Percentiles rank a stretch among this genome's conserved stretches.
Evolutionary conservation across 352 stramenopile species (phyloP).

Genomic region (Phytophthora chlamydospora): DNA sequence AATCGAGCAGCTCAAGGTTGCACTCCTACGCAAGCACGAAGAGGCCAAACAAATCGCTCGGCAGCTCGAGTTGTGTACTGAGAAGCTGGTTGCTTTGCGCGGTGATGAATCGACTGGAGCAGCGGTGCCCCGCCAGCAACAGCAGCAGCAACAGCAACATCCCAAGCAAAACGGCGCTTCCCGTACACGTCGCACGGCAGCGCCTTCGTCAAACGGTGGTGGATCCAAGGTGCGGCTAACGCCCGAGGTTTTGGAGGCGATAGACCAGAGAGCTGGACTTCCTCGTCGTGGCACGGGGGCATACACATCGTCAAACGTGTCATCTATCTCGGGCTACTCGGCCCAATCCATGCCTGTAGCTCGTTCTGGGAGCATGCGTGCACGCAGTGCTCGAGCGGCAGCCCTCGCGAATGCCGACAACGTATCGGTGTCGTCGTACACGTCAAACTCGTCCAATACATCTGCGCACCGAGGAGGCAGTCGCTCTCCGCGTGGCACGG

Average conservation of each 20-base stretch:
- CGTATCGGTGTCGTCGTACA: slow-evolving; percentile 63
- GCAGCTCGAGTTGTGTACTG: slow-evolving; percentile 56
- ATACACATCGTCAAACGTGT: slow-evolving; percentile 70
- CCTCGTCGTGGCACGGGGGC: slow-evolving; percentile 48
- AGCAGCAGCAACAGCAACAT: slow-evolving; percentile 26
- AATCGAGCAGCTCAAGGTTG: slow-evolving; percentile 71
- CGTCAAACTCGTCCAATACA: slow-evolving; percentile 52
- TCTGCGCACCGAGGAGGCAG: slow-evolving; percentile 31
- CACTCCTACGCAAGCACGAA: slow-evolving; percentile 78
- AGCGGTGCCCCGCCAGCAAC: background rate
- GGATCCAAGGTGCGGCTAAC: slow-evolving; percentile 56
- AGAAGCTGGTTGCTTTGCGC: slow-evolving; percentile 55
- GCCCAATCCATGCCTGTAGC: slow-evolving; percentile 42
- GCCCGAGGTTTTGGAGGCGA: slow-evolving; percentile 60
- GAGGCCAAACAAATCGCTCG: slow-evolving; percentile 73
- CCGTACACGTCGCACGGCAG: slow-evolving; percentile 11
- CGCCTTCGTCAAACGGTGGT: slow-evolving; percentile 23
- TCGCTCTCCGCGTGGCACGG: slow-evolving; percentile 45
- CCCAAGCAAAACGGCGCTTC: slow-evolving; percentile 21
- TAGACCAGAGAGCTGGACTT: slow-evolving; percentile 59
- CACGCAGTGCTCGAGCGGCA: slow-evolving; percentile 40
- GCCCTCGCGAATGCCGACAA: slow-evolving; percentile 47
- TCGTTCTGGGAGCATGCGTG: slow-evolving; percentile 32
- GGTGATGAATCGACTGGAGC: slow-evolving; percentile 12
- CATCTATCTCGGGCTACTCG: slow-evolving; percentile 69